Evolutionary conservation across 2,329 filamentous ascomycete genomes (phyloP), one percentile per base, ranked within the genome.

Genomic region (Stagonosporopsis chrysanthemi): DNA sequence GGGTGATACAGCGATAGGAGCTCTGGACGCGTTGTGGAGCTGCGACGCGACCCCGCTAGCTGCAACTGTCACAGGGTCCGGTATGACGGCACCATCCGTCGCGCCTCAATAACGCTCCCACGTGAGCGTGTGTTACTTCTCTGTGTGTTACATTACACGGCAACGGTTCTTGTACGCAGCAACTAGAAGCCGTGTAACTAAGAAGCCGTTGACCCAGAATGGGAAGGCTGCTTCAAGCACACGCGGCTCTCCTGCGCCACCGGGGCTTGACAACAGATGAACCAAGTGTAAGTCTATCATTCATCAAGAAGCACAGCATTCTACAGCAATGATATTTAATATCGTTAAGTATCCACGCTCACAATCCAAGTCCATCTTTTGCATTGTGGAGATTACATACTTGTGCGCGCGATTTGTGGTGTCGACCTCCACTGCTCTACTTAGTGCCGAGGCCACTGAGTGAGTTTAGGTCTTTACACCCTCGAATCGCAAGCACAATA

Each of bases 31-130:
- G 54, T 52, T 39, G 53, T 43, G 54, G 47, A 57, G 47, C 48
- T 47, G 24, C 11, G 29, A 52, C 54, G 48, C 54, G 54, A 48
- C 54, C 43, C 43, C 48, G 24, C 54, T 57, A 52, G 43, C 36
- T 24, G 40, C 31, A 35, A 39, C 46, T 23, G 36, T 23, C 33
- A 38, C 31, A 57, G 54, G 48, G 54, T 52, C 48, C 29, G 38
- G 19, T 4, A 50, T 57, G 48, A 57, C 48, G 54, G 48, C 43
- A 56, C 45, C 33, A 42, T 33, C 31, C 43, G 26, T 38, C 48
- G 60, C 62, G 60, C 57, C 28, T 38, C 23, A 58, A 60, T 45
- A 54, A 51, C 64, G 64, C 31, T 56, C 24, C 48, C 61, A 67
- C 61, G 62, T 67, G 64, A 56, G 38, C 31, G 36, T 33, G 54